Evolutionary conservation across 768 basidiomycete genomes (phyloP).

Genomic region (Lentinula sp.): DNA sequence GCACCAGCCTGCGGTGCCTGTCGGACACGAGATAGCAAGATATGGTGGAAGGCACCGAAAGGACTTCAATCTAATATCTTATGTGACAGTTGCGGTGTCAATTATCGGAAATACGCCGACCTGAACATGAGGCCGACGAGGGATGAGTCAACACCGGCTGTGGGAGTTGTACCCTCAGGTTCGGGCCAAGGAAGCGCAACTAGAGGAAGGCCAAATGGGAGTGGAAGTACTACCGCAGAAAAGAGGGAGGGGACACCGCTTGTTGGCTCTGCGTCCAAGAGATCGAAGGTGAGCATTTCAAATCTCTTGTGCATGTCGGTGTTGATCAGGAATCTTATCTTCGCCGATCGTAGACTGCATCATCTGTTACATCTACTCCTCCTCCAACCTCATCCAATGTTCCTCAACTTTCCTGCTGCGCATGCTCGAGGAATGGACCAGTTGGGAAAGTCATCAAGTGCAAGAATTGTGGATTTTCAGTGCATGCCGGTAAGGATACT

Average conservation of each 20-base stretch:
- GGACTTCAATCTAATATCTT: conserved; percentile 72
- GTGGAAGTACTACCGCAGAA: conserved; percentile 18
- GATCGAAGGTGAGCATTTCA: conserved; percentile 45
- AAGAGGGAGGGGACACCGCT: conserved; percentile 61
- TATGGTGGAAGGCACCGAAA: conserved; percentile 93
- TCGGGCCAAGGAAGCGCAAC: background rate
- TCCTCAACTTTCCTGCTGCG: conserved; percentile 66
- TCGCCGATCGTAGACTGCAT: conserved; percentile 32
- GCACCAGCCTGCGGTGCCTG: conserved; percentile 76
- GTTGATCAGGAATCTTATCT: conserved; percentile 14
- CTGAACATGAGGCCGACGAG: conserved; percentile 68
- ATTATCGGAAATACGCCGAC: conserved; percentile 93
- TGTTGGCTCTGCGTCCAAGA: conserved; percentile 48
- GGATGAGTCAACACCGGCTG: conserved; percentile 43
- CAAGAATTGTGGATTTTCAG: conserved; percentile 68
- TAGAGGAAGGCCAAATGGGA: conserved; percentile 20
- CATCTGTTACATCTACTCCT: conserved; percentile 53
- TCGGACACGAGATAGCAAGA: conserved; percentile 67
- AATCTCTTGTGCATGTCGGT: background rate
- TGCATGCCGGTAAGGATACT: conserved; percentile 65
- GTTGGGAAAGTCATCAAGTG: conserved; percentile 77
- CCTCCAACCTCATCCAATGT: conserved; percentile 44
- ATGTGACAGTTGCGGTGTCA: conserved; percentile 80
- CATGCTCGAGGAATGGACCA: conserved; percentile 71
- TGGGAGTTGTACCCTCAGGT: conserved; percentile 20